Evolutionary conservation across 306 rosid genomes (phyloP), one percentile per base, ranked within the genome.

Genomic region (Prunus mume): DNA sequence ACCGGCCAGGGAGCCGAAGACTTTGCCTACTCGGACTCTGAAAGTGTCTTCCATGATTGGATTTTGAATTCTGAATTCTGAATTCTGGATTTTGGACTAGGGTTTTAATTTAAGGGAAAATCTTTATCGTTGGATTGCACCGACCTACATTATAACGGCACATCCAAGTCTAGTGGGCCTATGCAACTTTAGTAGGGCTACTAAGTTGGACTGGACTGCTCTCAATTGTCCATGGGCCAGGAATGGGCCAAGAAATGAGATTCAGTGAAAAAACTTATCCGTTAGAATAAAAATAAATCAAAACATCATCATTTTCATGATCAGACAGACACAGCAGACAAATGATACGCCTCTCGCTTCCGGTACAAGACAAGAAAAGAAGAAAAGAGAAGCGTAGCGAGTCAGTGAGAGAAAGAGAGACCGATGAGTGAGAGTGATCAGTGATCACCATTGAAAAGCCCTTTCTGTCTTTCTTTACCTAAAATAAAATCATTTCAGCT

Each of bases 1-100:
- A 2, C 71, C 49, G 0, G 64, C 81, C 0, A 90, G 71, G 22
- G 87, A 78, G 34, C 91, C 89, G 62, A 90, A 90, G 18, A 80
- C 75, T 70, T 76, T 87, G 79, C 79, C 83, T 47, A 87, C 91
- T 41, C 94, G 87, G 9, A 86, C 81, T 49, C 81, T 87, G 72
- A 90, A 90, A 60, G 84, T 78, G 61, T 86, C 94, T 57, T 90
- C 94, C 94, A 90, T 90, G 24, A 66, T 61, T n/a, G 78, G 50
- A 65, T n/a, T 19, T 25, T 20, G 34, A 22, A 5, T 3, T 10
- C 28, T 12, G 34, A 22, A 5, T 3, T 10, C 28, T 22, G 41
- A 24, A 24, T 58, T 58, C 65, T 3, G 27, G 25, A 11, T 5
- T 25, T 3, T 25, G 65, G 12, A 60, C 25, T 65, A 34, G 47